Evolutionary conservation across 2,329 filamentous ascomycete genomes (phyloP), one percentile per base, ranked within the genome.

Genomic region (Juglanconis juglandina): DNA sequence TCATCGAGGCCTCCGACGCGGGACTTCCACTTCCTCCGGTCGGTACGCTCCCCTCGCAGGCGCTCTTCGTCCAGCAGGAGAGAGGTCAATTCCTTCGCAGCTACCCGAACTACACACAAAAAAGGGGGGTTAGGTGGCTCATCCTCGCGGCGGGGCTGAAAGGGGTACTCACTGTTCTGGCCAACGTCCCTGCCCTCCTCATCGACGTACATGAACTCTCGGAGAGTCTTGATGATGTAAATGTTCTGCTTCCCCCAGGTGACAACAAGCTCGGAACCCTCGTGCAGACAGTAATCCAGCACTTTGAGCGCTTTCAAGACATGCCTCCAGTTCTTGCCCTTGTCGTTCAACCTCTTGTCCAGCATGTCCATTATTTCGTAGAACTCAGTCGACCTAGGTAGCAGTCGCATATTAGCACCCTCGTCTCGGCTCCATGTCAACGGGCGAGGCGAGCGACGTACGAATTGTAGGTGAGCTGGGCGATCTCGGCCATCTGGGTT

Each of bases 361-460:
- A 99, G 82, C 92, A 99, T 99, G 75, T 99, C 95, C 89, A 99
- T 96, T 70, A 99, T 97, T 74, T 99, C 94, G 79, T 96, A 96
- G 79, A 99, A 99, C 75, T 98, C 95, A 76, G 90, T 94, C 41
- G 92, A 93, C 72, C 94, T 96, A 66, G 47, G 46, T 47, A 41
- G 39, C 49, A 51, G 35, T 13, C 39, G 37, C 24, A 24, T 24
- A 41, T 62, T 41, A 63, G 58, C 46, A 56, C 32, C 46, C n/a
- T 11, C n/a, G 34, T 58, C 48, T 17, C 41, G 34, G 35, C 14
- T 32, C 41, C 34, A 42, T 11, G 10, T 37, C 14, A 32, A 55
- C 4, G 5, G 54, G 62, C 47, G 24, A 42, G 48, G 62, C 47
- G 24, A 42, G 48, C 41, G 39, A 77, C 89, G 71, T 87, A 97